These are phyloP conservation scores for Phytophthora agathidicida DNA, from an alignment of 352 stramenopile genomes.

Conservation along the genomic window DNA sequence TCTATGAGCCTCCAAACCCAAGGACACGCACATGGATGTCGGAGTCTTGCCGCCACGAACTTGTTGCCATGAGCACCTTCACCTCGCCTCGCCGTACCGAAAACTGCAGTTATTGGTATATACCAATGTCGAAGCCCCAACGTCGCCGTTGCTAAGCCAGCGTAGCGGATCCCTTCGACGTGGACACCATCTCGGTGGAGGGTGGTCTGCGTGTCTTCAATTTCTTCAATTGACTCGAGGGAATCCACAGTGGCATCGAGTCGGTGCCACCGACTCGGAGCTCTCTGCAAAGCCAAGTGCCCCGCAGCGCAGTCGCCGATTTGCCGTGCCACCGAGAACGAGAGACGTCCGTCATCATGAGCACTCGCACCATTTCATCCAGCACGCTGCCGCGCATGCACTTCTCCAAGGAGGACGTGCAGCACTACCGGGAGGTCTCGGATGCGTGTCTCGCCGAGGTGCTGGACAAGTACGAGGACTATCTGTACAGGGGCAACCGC, in stretches of 20 bases:
- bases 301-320: constrained; percentile 10
- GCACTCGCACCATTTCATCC: constrained; percentile 27
- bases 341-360: constrained; percentile 18
- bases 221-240: constrained; percentile 7
- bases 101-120: too few species aligned
- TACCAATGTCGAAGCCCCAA: too few species aligned
- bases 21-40: not conserved
- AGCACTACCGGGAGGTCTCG: constrained; percentile 33
- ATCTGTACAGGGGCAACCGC: constrained; percentile 21
- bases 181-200: too few species aligned
- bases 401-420: constrained; percentile 38
- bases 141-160: too few species aligned
- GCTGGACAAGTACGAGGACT: constrained; percentile 48
- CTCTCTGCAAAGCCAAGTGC: constrained; percentile 9
- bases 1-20: too few species aligned
- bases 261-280: not conserved
- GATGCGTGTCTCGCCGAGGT: constrained; percentile 34
- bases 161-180: too few species aligned
- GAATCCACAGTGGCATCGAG: too few species aligned
- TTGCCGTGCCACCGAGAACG: constrained; percentile 11
- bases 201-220: too few species aligned
- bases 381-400: constrained; percentile 33
- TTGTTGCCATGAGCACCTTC: too few species aligned
- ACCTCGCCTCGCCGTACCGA: too few species aligned
- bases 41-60: too few species aligned